Evolutionary conservation across 148 eudicot species (phyloP).

Genomic region (Vaccinium macrocarpon): DNA sequence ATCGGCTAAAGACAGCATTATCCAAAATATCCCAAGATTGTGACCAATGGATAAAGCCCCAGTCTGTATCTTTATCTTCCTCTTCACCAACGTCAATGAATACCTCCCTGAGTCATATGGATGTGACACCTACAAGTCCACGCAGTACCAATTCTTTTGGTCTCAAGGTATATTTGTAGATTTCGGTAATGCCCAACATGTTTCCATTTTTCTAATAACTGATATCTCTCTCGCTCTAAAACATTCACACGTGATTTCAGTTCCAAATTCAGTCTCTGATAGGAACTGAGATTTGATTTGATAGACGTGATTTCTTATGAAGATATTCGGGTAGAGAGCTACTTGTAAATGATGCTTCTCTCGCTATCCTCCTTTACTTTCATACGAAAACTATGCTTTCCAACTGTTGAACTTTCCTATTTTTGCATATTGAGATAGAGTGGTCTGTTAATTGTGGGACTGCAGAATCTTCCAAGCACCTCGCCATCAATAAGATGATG

Average conservation of each 20-base stretch:
- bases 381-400: background rate
- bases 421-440: background rate
- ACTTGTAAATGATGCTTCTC: background rate
- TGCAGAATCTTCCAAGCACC: background rate
- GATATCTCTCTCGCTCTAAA: background rate
- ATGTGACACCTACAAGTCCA: conserved; percentile 69
- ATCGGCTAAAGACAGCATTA: conserved; percentile 66
- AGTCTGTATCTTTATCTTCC: conserved; percentile 37
- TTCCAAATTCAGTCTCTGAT: conserved; percentile 1
- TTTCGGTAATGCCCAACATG: background rate
- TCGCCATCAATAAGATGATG: background rate
- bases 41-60: conserved; percentile 78
- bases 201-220: background rate
- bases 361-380: background rate
- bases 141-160: conserved; percentile 45
- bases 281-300: background rate
- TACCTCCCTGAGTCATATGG: conserved; percentile 57
- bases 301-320: background rate
- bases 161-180: conserved; percentile 63
- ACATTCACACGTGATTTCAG: background rate
- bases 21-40: conserved; percentile 71
- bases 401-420: background rate
- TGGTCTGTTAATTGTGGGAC: background rate
- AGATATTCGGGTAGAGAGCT: background rate
- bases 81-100: conserved; percentile 46